Base-by-base conservation (phyloP, 2,329 filamentous ascomycete species). In the Thermomyces lanuginosus region DNA sequence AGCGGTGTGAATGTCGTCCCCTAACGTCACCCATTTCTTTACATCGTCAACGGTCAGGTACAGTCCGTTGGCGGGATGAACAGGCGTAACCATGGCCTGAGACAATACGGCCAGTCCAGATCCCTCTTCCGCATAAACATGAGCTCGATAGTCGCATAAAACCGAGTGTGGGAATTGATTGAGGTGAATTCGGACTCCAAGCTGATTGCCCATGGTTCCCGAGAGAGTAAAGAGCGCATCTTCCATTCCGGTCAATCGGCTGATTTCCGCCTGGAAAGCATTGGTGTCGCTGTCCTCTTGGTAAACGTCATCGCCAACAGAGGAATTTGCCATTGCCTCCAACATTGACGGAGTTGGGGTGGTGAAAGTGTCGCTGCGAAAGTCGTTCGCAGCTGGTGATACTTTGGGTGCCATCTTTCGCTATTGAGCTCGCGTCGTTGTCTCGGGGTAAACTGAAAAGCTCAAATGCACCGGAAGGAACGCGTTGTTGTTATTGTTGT, bases 1-100 rank as follows among this genome's bases (percentile, higher is more conserved):
- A 41, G 74, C 79, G n/a, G 61, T 58, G 46, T 84, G 77, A 7
- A 84, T 64, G 40, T 84, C 71, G 31, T 75, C 66, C 36, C 64
- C 61, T 17, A 80, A 43, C 1, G 71, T 58, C 8, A 64, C 66
- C 35, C 74, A 56, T 33, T 64, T 60, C 44, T 70, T 48, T 9
- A 89, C 54, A 39, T 89, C 80, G 38, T 26, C 26, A 8, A 28
- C 11, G 5, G 30, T 28, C 11, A 32, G 8, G n/a, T 32, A 32
- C 20, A 22, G 20, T 4, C 30, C 30, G 15, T 32, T 32, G 14
- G 30, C 26, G n/a, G 30, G 30, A 6, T 21, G 26, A 8, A 27
- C 26, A 8, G 30, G 26, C 9, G 26, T 27, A 18, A 32, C 26
- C 21, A 28, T 27, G 8, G 30, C 30, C 26, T 32, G 30, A 15